Conservation (phyloP, 2,329 filamentous ascomycete genomes). For the Ophiocordyceps australis region DNA sequence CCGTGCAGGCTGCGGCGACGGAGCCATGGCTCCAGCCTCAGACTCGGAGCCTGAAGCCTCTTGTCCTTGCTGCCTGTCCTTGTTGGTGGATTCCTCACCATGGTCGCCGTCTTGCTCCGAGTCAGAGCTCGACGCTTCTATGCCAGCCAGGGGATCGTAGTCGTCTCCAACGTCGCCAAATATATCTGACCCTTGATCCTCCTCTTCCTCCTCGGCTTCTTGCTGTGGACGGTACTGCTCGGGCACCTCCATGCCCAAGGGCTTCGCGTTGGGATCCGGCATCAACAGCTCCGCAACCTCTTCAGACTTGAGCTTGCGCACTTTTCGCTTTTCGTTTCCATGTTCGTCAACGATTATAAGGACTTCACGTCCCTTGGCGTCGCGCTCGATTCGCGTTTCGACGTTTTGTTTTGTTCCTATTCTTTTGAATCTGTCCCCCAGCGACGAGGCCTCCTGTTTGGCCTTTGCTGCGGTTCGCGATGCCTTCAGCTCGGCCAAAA, state of each 20-base stretch:
- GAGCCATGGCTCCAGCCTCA: constrained; percentile 18
- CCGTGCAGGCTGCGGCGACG: constrained; percentile 23
- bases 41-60: neutral
- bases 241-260: constrained; percentile 48
- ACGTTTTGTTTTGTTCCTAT: constrained; percentile 36
- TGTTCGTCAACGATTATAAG: constrained; percentile 49
- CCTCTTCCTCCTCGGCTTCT: constrained; percentile 27
- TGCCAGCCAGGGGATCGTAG: constrained; percentile 46
- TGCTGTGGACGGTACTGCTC: constrained; percentile 33
- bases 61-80: no score
- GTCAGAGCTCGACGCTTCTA: constrained; percentile 26
- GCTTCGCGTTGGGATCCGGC: constrained; percentile 35
- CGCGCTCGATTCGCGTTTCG: constrained; percentile 39
- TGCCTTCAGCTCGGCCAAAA: constrained; percentile 48
- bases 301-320: constrained; percentile 30
- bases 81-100: constrained; percentile 5
- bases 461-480: constrained; percentile 40
- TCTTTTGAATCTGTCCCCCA: constrained; percentile 46
- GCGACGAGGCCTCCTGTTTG: constrained; percentile 25
- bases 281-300: constrained; percentile 22
- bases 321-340: constrained; percentile 46
- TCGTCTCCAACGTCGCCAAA: constrained; percentile 49
- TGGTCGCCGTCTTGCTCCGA: constrained; percentile 22
- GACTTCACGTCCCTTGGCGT: constrained; percentile 42
- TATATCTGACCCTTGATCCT: constrained; percentile 42